Evolutionary conservation across 176 grass and related monocot genomes (phyloP).

Genomic region (Microstegium vimineum): DNA sequence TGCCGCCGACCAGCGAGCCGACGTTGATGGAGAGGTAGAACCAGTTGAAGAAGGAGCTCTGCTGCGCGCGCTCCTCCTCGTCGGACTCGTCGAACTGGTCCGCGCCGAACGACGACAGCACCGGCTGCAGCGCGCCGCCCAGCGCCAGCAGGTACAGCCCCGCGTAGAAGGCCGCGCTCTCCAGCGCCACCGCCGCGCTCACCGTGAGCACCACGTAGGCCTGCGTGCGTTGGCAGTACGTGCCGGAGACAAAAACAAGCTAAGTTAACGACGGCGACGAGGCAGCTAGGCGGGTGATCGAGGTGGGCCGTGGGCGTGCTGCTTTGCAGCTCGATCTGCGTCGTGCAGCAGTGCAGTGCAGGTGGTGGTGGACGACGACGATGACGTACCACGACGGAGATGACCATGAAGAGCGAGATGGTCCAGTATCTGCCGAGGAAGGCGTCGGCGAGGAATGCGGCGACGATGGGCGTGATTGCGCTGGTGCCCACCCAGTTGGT

Average conservation of each 20-base stretch:
- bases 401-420: constrained; percentile 33
- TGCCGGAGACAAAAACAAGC: background rate
- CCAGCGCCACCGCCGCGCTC: constrained; percentile 18
- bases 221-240: background rate
- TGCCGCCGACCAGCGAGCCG: constrained; percentile 38
- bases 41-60: constrained; percentile 77
- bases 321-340: background rate
- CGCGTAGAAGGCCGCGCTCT: constrained; percentile 27
- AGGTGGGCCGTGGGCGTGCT: too few relatives aligned
- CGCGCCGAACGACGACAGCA: constrained; percentile 47
- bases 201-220: constrained; percentile 31
- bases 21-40: constrained; percentile 47
- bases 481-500: constrained; percentile 51
- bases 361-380: background rate
- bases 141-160: constrained; percentile 55
- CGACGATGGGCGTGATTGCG: constrained; percentile 39
- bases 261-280: background rate
- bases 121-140: constrained; percentile 22
- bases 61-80: constrained; percentile 21
- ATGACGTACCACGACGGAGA: constrained; percentile 21
- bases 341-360: too few relatives aligned
- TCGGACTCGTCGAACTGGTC: constrained; percentile 55
- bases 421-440: constrained; percentile 57
- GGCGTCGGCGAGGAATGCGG: constrained; percentile 55
- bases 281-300: background rate